Evolutionary conservation across 306 rosid species (phyloP).

Genomic region (Glycine tomentella): DNA sequence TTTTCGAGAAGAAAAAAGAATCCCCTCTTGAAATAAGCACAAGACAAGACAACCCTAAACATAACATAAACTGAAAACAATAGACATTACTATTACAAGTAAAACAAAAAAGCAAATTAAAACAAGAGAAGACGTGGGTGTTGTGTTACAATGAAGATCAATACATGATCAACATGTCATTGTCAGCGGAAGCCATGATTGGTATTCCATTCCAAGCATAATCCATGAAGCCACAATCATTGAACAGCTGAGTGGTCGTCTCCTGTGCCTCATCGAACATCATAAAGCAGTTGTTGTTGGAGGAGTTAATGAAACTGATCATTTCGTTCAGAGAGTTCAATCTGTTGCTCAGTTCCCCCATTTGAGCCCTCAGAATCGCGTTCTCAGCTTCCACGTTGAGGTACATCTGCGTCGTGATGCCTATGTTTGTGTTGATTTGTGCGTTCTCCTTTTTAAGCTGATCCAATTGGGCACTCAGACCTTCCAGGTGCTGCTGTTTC

Average conservation of each 20-base stretch:
- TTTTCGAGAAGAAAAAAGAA: not conserved
- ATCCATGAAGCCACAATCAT: conserved; percentile 53
- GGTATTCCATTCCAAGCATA: conserved; percentile 47
- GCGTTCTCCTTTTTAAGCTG: conserved; percentile 65
- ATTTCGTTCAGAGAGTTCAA: conserved; percentile 75
- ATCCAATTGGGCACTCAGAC: conserved; percentile 51
- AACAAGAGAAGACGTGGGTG: not conserved
- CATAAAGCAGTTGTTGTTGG: conserved; percentile 39
- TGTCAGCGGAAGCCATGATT: conserved; percentile 54
- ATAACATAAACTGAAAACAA: conserved; percentile 17
- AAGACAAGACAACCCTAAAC: not conserved
- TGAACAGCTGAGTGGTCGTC: conserved; percentile 18
- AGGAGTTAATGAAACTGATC: conserved; percentile 58
- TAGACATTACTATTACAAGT: not conserved
- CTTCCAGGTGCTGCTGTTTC: conserved; percentile 77
- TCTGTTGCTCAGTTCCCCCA: conserved; percentile 77
- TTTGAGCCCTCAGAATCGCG: conserved; percentile 72
- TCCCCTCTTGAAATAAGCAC: not conserved
- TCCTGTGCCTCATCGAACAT: conserved; percentile 11
- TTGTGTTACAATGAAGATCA: not conserved
- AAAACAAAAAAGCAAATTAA: not conserved
- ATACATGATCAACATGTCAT: conserved; percentile 51
- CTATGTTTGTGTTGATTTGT: conserved; percentile 56
- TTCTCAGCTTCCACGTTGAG: conserved; percentile 72
- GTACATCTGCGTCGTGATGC: conserved; percentile 57